Percentiles rank a stretch among this genome's conserved stretches.
These are phyloP conservation scores for Coemansia sp. DNA, from an alignment of 192 early-diverging fungal genomes.

Conservation along the genomic window DNA sequence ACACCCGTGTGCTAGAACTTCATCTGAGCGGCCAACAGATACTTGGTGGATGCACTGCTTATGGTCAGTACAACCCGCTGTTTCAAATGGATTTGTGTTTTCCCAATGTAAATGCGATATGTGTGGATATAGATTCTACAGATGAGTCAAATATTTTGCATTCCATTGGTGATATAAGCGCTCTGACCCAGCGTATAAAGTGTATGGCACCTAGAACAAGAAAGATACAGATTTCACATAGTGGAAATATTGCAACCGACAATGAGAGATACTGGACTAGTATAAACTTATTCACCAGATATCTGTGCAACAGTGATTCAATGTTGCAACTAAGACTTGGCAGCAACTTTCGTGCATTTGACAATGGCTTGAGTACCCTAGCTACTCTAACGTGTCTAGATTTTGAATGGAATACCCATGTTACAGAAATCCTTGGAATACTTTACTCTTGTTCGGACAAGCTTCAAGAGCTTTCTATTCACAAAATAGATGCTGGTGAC, in stretches of 20 bases:
- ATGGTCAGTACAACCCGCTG: not conserved
- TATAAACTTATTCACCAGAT: not conserved
- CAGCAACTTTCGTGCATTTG: not conserved
- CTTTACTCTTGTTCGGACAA: not conserved
- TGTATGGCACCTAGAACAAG: not conserved
- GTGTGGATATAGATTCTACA: not conserved
- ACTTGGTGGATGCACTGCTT: not conserved
- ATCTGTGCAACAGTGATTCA: not conserved
- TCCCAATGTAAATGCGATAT: not conserved
- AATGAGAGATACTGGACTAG: not conserved
- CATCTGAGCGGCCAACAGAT: not conserved
- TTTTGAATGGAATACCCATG: constrained; percentile 1
- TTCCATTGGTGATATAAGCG: not conserved
- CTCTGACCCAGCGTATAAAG: not conserved
- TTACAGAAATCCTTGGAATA: not conserved
- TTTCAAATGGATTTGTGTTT: not conserved
- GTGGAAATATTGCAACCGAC: not conserved
- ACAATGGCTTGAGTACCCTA: not conserved
- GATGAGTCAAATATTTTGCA: not conserved
- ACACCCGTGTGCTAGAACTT: not conserved
- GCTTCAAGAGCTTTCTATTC: not conserved
- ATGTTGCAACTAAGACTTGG: not conserved
- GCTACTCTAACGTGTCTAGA: not conserved
- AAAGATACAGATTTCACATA: not conserved
- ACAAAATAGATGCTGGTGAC: not conserved